phyloP scores from a whole-genome alignment of 2,329 filamentous ascomycete genomes.

The Hymenoscyphus albidus region DNA sequence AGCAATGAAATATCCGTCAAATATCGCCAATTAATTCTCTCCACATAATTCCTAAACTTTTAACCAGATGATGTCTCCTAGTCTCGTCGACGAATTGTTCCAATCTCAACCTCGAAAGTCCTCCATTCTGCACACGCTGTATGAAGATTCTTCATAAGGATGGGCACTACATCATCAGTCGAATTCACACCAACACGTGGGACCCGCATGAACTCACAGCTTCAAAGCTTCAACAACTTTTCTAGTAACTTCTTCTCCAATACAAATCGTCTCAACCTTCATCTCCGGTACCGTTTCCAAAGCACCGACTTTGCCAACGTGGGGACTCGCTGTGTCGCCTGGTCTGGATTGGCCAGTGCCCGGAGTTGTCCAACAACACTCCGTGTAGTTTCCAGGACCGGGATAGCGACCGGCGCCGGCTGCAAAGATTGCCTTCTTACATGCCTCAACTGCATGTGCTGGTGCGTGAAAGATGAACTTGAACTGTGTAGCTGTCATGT shows the following conservation, averaged over 20 bases:
- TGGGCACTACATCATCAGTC: conserved; percentile 36
- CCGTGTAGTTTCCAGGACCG: conserved; percentile 45
- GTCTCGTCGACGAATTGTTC: too few species aligned
- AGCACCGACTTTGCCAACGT: conserved; percentile 55
- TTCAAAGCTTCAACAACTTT: conserved; percentile 62
- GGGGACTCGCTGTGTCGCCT: conserved; percentile 56
- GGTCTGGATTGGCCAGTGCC: conserved; percentile 66
- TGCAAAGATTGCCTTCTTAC: conserved; percentile 54
- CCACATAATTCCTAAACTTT: too few species aligned
- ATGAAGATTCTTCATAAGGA: conserved; percentile 51
- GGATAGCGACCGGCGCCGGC: conserved; percentile 52
- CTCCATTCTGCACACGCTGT: conserved; percentile 47
- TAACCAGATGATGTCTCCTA: too few species aligned
- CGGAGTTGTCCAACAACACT: conserved; percentile 47
- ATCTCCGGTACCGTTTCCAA: conserved; percentile 59
- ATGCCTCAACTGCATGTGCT: conserved; percentile 40
- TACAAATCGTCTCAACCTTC: conserved; percentile 59
- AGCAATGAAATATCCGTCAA: too few species aligned
- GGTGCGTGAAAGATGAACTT: conserved; percentile 52
- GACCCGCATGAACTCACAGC: conserved; percentile 43
- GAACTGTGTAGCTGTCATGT: conserved; percentile 22
- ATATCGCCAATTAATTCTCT: too few species aligned
- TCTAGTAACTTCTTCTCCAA: conserved; percentile 53
- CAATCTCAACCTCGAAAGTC: conserved; percentile 38
- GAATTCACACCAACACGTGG: background rate